Conservation (phyloP, 257 asterid species). For the Coffea eugenioides region DNA sequence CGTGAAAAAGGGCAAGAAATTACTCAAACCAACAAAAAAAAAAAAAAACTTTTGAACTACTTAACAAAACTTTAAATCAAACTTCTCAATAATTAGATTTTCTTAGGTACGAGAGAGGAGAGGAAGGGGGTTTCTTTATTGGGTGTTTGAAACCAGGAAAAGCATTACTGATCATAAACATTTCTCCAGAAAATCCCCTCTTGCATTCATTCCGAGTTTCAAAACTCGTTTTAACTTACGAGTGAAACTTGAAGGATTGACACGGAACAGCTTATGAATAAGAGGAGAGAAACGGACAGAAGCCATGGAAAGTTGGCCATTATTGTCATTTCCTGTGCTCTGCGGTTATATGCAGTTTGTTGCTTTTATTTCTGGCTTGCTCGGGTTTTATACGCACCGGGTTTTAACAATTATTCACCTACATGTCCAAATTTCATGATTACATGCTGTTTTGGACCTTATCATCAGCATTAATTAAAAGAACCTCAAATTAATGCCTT, state of each 20-base stretch:
- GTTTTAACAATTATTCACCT: neutral
- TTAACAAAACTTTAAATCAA: neutral
- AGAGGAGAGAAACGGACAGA: neutral
- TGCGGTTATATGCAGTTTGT: neutral
- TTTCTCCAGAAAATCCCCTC: too few relatives aligned
- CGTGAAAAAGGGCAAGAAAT: too few relatives aligned
- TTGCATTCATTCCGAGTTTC: neutral
- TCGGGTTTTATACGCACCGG: neutral
- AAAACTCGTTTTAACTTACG: neutral
- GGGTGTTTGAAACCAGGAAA: too few relatives aligned
- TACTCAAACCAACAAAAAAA: neutral
- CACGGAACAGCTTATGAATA: neutral
- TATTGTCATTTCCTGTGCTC: neutral
- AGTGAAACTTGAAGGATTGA: neutral
- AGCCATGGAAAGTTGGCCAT: neutral
- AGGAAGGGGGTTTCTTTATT: too few relatives aligned
- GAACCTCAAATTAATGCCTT: neutral
- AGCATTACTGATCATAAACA: too few relatives aligned
- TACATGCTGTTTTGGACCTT: neutral
- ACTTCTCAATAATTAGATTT: neutral
- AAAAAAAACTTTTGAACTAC: too few relatives aligned
- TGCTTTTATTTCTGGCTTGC: neutral
- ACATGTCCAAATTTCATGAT: neutral
- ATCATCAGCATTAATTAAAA: neutral
- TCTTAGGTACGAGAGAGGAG: neutral